phyloP scores from a whole-genome alignment of 495 filamentous ascomycete genomes.

The Hypoxylon rickii region DNA sequence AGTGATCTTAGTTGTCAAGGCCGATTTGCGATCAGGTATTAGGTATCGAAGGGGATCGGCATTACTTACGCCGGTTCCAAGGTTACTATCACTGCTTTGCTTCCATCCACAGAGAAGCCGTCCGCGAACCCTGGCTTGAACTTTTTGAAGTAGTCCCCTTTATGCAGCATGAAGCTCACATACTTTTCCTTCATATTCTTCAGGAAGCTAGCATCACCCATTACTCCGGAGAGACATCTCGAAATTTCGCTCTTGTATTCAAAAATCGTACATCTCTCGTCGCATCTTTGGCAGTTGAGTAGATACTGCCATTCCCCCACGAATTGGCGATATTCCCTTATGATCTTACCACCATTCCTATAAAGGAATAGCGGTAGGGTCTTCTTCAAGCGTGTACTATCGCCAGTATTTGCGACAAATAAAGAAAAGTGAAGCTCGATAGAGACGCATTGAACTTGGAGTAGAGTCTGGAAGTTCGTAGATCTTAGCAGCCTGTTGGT shows the following conservation, averaged over 20 bases:
- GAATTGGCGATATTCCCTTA: not conserved
- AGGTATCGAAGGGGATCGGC: too few species aligned
- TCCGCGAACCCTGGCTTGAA: not conserved
- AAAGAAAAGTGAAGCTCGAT: not conserved
- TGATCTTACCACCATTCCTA: not conserved
- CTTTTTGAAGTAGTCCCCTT: not conserved
- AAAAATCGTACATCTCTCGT: not conserved
- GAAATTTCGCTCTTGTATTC: not conserved
- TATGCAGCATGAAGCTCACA: not conserved
- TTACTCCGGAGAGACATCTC: not conserved
- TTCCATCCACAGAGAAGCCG: not conserved
- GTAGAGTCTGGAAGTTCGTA: not conserved
- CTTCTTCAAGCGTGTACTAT: not conserved
- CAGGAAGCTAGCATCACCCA: not conserved
- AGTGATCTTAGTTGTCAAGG: too few species aligned
- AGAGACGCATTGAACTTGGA: not conserved
- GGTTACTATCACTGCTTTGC: not conserved
- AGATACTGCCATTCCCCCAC: constrained; percentile 1
- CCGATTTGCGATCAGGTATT: too few species aligned
- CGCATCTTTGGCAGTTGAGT: not conserved
- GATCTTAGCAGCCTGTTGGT: not conserved
- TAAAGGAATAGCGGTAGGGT: not conserved
- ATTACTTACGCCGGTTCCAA: not conserved
- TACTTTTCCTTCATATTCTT: constrained; percentile 1
- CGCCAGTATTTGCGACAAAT: not conserved